Evolutionary conservation across 129 eudicot genomes (phyloP).

Genomic region (Arctium minus): DNA sequence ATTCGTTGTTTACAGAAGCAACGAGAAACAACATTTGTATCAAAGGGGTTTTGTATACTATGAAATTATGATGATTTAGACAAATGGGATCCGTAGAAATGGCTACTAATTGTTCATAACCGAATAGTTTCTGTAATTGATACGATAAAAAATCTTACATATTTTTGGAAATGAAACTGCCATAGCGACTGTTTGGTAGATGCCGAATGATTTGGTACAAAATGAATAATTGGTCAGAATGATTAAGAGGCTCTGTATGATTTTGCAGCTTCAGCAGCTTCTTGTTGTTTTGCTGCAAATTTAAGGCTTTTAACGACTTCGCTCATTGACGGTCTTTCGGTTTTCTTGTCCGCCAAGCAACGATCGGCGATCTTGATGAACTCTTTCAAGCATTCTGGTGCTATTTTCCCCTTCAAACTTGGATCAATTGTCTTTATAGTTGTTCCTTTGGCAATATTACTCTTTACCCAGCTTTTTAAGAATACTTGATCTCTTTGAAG

Average conservation of each 20-base stretch:
- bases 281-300: constrained; percentile 30
- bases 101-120: background rate
- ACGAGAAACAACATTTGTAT: constrained; percentile 18
- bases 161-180: constrained; percentile 1
- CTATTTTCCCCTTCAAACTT: constrained; percentile 29
- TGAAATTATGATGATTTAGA: background rate
- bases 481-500: constrained; percentile 38
- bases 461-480: constrained; percentile 35
- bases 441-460: constrained; percentile 21
- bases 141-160: background rate
- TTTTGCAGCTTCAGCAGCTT: constrained; percentile 15
- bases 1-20: background rate
- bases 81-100: background rate
- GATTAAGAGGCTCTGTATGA: background rate
- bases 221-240: background rate
- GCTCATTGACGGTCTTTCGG: constrained; percentile 29
- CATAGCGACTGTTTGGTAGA: background rate
- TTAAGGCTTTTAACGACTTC: constrained; percentile 31
- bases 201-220: background rate
- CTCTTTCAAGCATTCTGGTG: constrained; percentile 28
- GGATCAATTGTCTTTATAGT: constrained; percentile 15
- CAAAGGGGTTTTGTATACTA: constrained; percentile 22
- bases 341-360: constrained; percentile 29
- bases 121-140: background rate
- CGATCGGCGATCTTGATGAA: constrained; percentile 28